Base-by-base conservation (phyloP, 352 stramenopile genomes). In the Phytopythium delawarense region DNA sequence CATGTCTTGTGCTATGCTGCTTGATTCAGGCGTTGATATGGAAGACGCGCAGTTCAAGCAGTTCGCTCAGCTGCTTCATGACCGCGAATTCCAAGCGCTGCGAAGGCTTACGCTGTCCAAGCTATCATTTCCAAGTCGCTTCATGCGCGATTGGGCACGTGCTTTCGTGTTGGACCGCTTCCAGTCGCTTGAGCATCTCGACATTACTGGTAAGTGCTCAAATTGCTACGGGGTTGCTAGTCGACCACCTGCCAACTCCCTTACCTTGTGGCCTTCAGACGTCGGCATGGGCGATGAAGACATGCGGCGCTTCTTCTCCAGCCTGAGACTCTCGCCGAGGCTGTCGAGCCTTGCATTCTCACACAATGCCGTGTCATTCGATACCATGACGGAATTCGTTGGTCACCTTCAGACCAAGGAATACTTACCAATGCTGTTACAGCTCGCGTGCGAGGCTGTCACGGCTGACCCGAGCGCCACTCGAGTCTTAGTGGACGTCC, bases 71-170 rank as follows among this genome's bases (percentile, higher is more conserved):
- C 60, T 91, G 28, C 74, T 84, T 51, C 76, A 80, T 64, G 75
- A 78, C 20, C 72, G 73, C 11, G 61, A 63, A 4, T 91, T 88
- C 49, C 76, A 70, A 20, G 32, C 25, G 32, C 57, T 91, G 1
- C 32, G 59, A 13, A 39, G 42, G 50, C 45, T 91, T 0, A 66
- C 66, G 20, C 23, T 91, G 32, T 68, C 75, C 0, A 49, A 56
- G 0, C 81, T 87, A 45, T 51, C 70, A 9, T 91, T 88, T 45
- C 81, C 71, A 25, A 88, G 79, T 62, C 71, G 79, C 18, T 89
- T 88, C 62, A 71, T 91, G 60, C 69, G 79, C 44, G 79, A 89
- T 44, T 89, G 74, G 79, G 62, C 61, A 21, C 67, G 46, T 44
- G 73, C 69, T n/a, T 91, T 89, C 50, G 56, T 57, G 4, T 67